Evolutionary conservation across 345 rosid species (phyloP).

Genomic region (Streptanthus diversifolius): DNA sequence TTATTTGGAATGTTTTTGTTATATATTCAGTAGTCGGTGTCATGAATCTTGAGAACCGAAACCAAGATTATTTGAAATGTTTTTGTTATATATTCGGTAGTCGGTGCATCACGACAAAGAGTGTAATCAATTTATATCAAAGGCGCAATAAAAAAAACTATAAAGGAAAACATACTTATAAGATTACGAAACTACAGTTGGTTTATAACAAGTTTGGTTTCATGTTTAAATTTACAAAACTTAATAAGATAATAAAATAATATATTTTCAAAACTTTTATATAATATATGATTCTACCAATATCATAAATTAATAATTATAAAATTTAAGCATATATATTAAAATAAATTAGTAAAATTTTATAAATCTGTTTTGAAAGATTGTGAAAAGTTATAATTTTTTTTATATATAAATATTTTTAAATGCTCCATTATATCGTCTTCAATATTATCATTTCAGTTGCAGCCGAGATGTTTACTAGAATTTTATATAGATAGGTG

Average conservation of each 20-base stretch:
- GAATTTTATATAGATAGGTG: not conserved
- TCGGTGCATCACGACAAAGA: slow-evolving; percentile 15
- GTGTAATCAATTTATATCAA: not conserved
- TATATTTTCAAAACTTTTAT: no score
- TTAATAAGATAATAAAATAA: no score
- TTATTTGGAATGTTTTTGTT: not conserved
- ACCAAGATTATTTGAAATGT: not conserved
- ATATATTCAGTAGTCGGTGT: not conserved
- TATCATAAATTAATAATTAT: no score
- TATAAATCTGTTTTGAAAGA: no score
- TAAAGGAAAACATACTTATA: not conserved
- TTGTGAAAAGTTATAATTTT: no score
- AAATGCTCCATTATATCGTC: no score
- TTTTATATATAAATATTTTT: no score
- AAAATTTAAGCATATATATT: no score
- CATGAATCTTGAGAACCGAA: not conserved
- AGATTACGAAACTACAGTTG: not conserved
- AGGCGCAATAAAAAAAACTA: not conserved
- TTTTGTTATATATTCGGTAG: not conserved
- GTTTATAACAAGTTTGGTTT: not conserved
- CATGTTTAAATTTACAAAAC: no score
- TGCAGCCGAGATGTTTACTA: not conserved
- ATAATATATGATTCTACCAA: no score
- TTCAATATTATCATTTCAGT: no score
- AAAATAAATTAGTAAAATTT: no score